Evolutionary conservation across 768 basidiomycete species (phyloP).

Genomic region (Termitomyces bulborhizus): DNA sequence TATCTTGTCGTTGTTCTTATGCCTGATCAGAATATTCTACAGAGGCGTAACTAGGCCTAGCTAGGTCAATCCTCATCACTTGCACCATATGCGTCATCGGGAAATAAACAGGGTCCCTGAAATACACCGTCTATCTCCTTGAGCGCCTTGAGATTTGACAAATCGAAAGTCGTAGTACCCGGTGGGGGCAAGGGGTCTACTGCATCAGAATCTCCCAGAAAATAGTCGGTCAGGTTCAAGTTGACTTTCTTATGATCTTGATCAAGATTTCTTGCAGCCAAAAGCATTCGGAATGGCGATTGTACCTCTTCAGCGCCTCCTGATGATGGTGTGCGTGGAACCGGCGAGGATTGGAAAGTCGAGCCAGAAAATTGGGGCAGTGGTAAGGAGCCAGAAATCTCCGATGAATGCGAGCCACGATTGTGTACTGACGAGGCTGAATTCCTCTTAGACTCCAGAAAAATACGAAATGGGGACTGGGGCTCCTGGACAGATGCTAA

Average conservation of each 20-base stretch:
- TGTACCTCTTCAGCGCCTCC: not conserved
- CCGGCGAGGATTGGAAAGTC: not conserved
- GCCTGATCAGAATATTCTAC: not conserved
- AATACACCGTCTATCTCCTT: conserved; percentile 24
- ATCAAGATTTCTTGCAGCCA: conserved; percentile 4
- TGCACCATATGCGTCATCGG: conserved; percentile 14
- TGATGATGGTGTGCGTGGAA: conserved; percentile 3
- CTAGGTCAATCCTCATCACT: conserved; percentile 9
- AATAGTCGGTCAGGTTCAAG: not conserved
- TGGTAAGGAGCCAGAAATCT: not conserved
- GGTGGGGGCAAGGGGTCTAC: not conserved
- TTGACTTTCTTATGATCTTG: not conserved
- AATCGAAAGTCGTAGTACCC: not conserved
- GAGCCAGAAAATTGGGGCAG: not conserved
- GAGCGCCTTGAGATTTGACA: conserved; percentile 6
- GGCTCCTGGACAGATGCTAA: not conserved
- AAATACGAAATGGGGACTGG: conserved; percentile 10
- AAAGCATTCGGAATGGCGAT: conserved; percentile 8
- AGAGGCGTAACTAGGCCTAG: not conserved
- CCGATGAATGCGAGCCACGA: not conserved
- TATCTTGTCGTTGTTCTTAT: not conserved
- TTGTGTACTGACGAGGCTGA: not conserved
- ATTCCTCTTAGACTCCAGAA: conserved; percentile 7
- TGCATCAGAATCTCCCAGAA: not conserved
- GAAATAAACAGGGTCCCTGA: conserved; percentile 27